Evolutionary conservation across 2,329 filamentous ascomycete species (phyloP).

Genomic region (Cladosporium sphaerospermum): DNA sequence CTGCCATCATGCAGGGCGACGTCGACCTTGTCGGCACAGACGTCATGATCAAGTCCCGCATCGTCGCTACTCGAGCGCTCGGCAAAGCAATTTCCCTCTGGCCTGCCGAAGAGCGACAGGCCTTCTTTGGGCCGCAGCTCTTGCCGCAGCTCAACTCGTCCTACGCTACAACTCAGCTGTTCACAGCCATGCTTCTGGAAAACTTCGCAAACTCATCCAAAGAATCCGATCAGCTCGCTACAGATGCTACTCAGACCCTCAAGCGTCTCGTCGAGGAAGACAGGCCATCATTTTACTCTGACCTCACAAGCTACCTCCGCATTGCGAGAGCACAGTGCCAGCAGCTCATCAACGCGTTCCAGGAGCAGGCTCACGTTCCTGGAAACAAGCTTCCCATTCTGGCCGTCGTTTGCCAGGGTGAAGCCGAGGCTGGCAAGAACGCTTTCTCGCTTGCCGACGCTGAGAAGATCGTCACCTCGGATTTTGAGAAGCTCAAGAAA

Average conservation of each 20-base stretch:
- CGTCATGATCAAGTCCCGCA: slow-evolving; percentile 77
- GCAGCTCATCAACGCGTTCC: slow-evolving; percentile 82
- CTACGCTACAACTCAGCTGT: slow-evolving; percentile 80
- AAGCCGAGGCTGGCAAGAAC: slow-evolving; percentile 81
- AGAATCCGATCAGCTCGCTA: slow-evolving; percentile 22
- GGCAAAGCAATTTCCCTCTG: slow-evolving; percentile 75
- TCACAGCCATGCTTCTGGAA: slow-evolving; percentile 76
- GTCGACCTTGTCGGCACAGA: slow-evolving; percentile 90
- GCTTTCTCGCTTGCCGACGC: slow-evolving; percentile 86
- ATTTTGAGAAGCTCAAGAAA: slow-evolving; percentile 85
- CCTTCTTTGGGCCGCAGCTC: slow-evolving; percentile 60
- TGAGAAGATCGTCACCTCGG: slow-evolving; percentile 76
- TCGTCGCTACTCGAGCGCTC: slow-evolving; percentile 80
- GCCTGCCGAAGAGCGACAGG: slow-evolving; percentile 53
- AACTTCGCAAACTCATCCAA: slow-evolving; percentile 63
- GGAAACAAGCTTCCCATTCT: slow-evolving; percentile 69
- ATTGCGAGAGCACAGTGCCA: slow-evolving; percentile 87
- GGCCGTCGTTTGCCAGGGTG: slow-evolving; percentile 88
- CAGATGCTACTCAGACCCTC: slow-evolving; percentile 58
- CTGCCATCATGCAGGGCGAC: slow-evolving; percentile 95
- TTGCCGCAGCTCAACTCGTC: slow-evolving; percentile 63
- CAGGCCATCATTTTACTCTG: slow-evolving; percentile 75
- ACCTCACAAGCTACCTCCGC: slow-evolving; percentile 84
- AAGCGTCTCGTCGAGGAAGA: slow-evolving; percentile 74
- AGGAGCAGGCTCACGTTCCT: slow-evolving; percentile 79